These are phyloP conservation scores for Cryptosporidium felis DNA, from an alignment of 169 alveolate species.

Conservation along the genomic window DNA sequence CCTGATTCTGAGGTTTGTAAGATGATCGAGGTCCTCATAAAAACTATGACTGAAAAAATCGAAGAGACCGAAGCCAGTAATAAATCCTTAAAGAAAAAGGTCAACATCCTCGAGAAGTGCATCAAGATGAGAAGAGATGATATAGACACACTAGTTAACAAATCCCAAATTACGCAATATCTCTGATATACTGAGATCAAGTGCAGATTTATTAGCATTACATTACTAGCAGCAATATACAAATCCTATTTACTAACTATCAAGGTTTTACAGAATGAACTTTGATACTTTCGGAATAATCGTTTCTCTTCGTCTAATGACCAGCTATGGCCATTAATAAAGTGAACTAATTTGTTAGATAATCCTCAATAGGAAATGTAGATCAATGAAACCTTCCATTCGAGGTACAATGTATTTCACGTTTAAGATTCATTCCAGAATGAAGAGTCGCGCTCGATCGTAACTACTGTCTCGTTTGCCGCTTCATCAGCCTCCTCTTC, in stretches of 20 bases:
- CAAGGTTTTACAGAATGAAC: neutral
- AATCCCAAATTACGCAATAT: too few relatives aligned
- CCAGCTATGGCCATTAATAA: neutral
- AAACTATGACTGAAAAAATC: neutral
- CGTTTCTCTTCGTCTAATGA: neutral
- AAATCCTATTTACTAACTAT: conserved; percentile 47
- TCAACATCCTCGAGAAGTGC: conserved; percentile 23
- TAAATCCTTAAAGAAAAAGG: conserved; percentile 15
- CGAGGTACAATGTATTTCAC: neutral
- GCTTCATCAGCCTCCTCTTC: conserved; percentile 63
- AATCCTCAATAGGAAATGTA: conserved; percentile 56
- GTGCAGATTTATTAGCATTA: conserved; percentile 65
- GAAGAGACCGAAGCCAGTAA: neutral
- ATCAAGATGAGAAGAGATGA: conserved; percentile 56
- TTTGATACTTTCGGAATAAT: neutral
- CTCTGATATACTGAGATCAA: too few relatives aligned
- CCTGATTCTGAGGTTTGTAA: neutral
- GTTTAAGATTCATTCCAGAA: conserved; percentile 70
- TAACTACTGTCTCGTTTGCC: conserved; percentile 65
- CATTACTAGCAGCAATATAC: conserved; percentile 64
- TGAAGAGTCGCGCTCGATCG: conserved; percentile 70
- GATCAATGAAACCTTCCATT: neutral
- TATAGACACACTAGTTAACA: neutral
- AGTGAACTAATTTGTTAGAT: neutral
- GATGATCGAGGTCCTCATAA: neutral